Base-by-base conservation (phyloP, 768 basidiomycete genomes). In the Dioszegia hungarica region DNA sequence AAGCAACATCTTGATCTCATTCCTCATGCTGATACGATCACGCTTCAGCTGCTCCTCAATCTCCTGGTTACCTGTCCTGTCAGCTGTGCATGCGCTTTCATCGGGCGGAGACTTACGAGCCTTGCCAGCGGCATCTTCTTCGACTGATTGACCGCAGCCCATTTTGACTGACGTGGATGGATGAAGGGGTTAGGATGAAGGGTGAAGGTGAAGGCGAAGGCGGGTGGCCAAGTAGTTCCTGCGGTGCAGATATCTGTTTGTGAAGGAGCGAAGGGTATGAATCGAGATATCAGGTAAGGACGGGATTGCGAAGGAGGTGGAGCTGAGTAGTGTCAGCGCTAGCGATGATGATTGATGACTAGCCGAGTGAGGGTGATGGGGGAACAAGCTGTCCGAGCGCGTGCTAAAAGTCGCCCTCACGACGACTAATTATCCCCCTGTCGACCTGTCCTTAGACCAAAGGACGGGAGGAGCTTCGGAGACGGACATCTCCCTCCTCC, bases 1-100 rank as follows among this genome's bases (percentile, higher is more conserved):
- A 57, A 98, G 76, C 60, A 97, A 75, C 92, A 97, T 94, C 80
- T 97, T 93, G 73, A 76, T 75, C 60, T 75, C 74, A 61, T 75
- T 75, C 25, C 69, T 60, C 6, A 74, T 57, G 43, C 66, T 70
- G 9, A 62, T 63, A 12, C 69, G 57, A 59, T 75, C 74, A 17
- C 70, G 59, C 51, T 70, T 70, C 31, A 75, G 59, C 49, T 75
- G 74, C 15, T 68, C 67, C 38, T 75, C 74, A 53, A 75, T 75
- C 58, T 74, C 74, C 27, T 66, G 67, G 64, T 68, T 75, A n/a
- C 74, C 74, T 75, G 49, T 25, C 5, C 22, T 17, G 43, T 53
- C 31, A 54, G 36, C n/a, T 25, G 28, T 11, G 36, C 10, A 6
- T 15, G 5, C 15, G 3, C 15, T 25, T 1, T 14, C n/a, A 12